Evolutionary conservation across 305 asterid genomes (phyloP), one percentile per base, ranked within the genome.

Genomic region (Rubia tinctorum): DNA sequence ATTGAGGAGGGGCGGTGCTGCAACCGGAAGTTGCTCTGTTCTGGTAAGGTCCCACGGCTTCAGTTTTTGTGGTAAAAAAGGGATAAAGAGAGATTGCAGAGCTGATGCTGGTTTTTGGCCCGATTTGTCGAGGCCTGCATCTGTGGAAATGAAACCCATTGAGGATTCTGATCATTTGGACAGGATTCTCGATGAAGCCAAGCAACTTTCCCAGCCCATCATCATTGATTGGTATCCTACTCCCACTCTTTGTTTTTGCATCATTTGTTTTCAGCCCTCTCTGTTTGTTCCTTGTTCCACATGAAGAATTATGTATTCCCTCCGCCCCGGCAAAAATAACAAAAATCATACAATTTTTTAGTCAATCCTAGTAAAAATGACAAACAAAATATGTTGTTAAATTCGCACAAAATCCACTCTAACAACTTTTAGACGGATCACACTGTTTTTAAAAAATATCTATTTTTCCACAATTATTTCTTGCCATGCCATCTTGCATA

Each of bases 141-240:
- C 82, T 0, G 65, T 88, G 51, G 96, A 89, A 78, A 89, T 94
- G 99, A 87, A 83, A 77, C 75, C 86, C 39, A 87, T 94, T 74
- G 79, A 66, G 62, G 86, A 85, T 77, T 74, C 42, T 68, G 88
- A 91, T 45, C 91, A 89, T 27, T 84, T 94, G 68, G 98, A 92
- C 77, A 88, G 68, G 88, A 87, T 86, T 85, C 81, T 94, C 77
- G 87, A 75, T 3, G 81, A 71, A 15, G 93, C 99, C 59, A 80
- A 85, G 65, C 78, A 86, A 44, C 84, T 79, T 37, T 89, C 96
- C 1, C 91, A 88, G 47, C 98, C 99, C 68, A 45, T 92, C 85
- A 67, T 89, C 75, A 87, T 94, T 79, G 97, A 94, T 74, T 94
- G 99, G 98, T 81, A 43, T 23, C 12, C 11, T 8, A 2, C 15